Evolutionary conservation across 2,329 filamentous ascomycete species (phyloP).

Genomic region (Botrytis byssoidea): DNA sequence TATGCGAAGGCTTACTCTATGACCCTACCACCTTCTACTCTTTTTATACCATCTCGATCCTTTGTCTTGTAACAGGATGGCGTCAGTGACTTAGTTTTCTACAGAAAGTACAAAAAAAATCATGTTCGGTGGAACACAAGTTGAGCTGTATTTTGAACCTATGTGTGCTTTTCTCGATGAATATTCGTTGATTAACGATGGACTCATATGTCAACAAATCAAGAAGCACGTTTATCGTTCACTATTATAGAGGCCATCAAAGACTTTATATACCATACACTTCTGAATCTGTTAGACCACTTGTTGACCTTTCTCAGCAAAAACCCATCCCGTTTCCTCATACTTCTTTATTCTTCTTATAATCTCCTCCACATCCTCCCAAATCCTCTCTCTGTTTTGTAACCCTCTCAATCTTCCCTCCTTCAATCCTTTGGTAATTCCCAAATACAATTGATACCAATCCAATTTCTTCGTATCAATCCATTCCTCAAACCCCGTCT

Average conservation of each 20-base stretch:
- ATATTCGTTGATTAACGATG: neutral
- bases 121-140: neutral
- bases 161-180: neutral
- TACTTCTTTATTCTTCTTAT: constrained; percentile 7
- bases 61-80: neutral
- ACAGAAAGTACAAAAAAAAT: neutral
- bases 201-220: accelerated
- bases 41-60: too few species aligned
- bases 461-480: constrained; percentile 26
- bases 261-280: neutral
- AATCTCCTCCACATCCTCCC: constrained; percentile 31
- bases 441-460: constrained; percentile 30
- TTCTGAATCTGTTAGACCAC: neutral
- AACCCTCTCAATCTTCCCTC: constrained; percentile 30
- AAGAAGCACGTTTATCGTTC: neutral
- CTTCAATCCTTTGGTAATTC: constrained; percentile 28
- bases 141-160: neutral
- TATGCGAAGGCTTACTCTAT: too few species aligned
- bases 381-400: constrained; percentile 33
- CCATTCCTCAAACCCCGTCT: neutral
- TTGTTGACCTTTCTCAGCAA: neutral
- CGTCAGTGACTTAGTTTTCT: too few species aligned
- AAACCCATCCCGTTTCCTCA: neutral
- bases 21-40: too few species aligned
- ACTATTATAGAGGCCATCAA: neutral